Base-by-base conservation (phyloP, 192 early-diverging fungal genomes). In the Linnemannia elongata region DNA sequence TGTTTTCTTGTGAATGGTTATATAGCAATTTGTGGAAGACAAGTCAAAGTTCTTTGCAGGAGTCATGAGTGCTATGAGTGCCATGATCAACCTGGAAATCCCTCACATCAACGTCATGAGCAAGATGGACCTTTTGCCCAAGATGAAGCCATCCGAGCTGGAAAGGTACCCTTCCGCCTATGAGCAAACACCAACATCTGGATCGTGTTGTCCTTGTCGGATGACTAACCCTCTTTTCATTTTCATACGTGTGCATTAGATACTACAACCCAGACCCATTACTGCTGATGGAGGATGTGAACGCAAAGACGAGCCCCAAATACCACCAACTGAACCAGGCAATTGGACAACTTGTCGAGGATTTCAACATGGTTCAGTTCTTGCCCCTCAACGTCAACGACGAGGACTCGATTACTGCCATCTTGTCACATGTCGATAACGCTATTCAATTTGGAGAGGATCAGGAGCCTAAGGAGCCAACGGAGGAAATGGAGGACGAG, bases 371-470 rank as follows among this genome's bases (percentile, higher is more conserved):
- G 97, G 98, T 99, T 15, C 93, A 92, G 63, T 98, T 99, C 83
- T 81, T 99, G 70, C 98, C 98, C 60, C 89, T 99, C 30, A 97
- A 99, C 86, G 95, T 98, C 71, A 92, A 92, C 57, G 97, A 99
- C 82, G 98, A 99, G 79, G 98, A 99, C 78, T 97, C 96, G 10
- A 90, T 99, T 24, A 94, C 94, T 38, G 92, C 94, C 36, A 90
- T 99, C 24, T 86, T 99, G 44, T 96, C 95, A 20, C 95, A 96
- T 77, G 93, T 98, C 2, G 98, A 99, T 89, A 96, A 97, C 78
- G 96, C 98, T 1, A 94, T 98, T 38, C 98, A 99, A 91, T 99
- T 96, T 88, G 98, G 97, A 69, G 98, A 99, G 88, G 98, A 99
- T 87, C 89, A 96, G 54, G 98, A 99, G 83, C 97, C 98, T 63